Evolutionary conservation across 345 rosid species (phyloP).

Genomic region (Euclidium syriacum): DNA sequence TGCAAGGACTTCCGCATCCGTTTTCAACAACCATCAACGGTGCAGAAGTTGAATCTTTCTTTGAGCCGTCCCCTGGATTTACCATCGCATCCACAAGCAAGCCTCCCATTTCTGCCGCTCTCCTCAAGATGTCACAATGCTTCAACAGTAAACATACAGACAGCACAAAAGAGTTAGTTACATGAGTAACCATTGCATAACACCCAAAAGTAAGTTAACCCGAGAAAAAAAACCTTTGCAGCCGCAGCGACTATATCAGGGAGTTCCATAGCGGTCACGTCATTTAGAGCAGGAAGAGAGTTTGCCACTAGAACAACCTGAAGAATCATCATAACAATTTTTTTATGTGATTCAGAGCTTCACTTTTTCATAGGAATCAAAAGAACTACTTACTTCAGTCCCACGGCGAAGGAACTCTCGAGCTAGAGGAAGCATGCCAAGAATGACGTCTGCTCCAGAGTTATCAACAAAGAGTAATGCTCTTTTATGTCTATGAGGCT

Average conservation of each 20-base stretch:
- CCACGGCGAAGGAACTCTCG: constrained; percentile 92
- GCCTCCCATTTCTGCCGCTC: constrained; percentile 96
- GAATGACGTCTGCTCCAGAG: constrained; percentile 88
- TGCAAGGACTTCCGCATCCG: constrained; percentile 99
- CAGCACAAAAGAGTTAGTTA: neutral
- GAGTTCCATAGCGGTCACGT: constrained; percentile 95
- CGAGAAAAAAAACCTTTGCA: constrained; percentile 67
- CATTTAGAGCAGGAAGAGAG: constrained; percentile 96
- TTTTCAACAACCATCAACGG: constrained; percentile 98
- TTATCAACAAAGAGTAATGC: constrained; percentile 97
- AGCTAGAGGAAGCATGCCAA: constrained; percentile 98
- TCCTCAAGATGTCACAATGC: constrained; percentile 94
- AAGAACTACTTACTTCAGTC: constrained; percentile 72
- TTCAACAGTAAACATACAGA: constrained; percentile 33
- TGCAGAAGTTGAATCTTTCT: constrained; percentile 59
- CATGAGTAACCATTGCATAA: neutral
- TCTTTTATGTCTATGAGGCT: constrained; percentile 74
- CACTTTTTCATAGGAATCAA: too few species aligned
- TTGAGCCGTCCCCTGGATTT: constrained; percentile 51
- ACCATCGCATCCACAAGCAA: constrained; percentile 92
- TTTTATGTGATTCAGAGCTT: too few species aligned
- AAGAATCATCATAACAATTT: constrained; percentile 18
- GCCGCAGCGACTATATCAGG: constrained; percentile 97
- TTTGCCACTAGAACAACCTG: constrained; percentile 98
- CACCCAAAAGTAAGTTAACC: neutral